These are phyloP conservation scores for Torulaspora pretoriensis DNA, from an alignment of 1,139 yeast species.

Conservation along the genomic window DNA sequence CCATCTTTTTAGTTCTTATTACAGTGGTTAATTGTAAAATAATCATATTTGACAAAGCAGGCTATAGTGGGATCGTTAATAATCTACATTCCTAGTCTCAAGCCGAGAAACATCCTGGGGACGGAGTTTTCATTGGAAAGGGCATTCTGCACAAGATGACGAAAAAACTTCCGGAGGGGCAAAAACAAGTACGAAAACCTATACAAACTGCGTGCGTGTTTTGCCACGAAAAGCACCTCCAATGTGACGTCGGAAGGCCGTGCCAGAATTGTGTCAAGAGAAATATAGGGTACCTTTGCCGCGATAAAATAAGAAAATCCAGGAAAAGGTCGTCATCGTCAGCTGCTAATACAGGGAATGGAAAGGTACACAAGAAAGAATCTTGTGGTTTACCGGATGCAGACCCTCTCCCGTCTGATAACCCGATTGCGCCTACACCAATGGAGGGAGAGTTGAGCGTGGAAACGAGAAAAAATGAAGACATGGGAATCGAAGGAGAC, in stretches of 20 bases:
- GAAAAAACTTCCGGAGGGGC: slow-evolving; percentile 49
- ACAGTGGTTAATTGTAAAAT: too few species aligned
- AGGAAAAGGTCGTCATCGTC: slow-evolving; percentile 12
- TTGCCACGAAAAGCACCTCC: slow-evolving; percentile 68
- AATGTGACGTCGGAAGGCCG: slow-evolving; percentile 58
- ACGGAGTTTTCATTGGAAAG: background rate
- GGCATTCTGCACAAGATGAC: slow-evolving; percentile 45
- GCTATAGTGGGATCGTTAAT: too few species aligned
- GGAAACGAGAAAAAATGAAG: background rate
- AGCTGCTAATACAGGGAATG: background rate
- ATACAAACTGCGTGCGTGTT: slow-evolving; percentile 65
- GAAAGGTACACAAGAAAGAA: background rate
- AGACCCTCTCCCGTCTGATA: background rate
- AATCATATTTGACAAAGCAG: too few species aligned
- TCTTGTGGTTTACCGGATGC: background rate
- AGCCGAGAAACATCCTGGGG: background rate
- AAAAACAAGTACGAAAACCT: slow-evolving; percentile 54
- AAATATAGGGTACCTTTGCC: slow-evolving; percentile 51
- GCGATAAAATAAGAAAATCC: slow-evolving; percentile 56
- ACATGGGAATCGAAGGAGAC: background rate
- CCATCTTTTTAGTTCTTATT: too few species aligned
- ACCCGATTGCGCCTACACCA: background rate
- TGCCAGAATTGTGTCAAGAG: slow-evolving; percentile 66
- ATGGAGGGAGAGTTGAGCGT: background rate
- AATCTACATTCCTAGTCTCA: too few species aligned